Base-by-base conservation (phyloP, 441 rosid genomes). In the Pelargonium fulgidum region DNA sequence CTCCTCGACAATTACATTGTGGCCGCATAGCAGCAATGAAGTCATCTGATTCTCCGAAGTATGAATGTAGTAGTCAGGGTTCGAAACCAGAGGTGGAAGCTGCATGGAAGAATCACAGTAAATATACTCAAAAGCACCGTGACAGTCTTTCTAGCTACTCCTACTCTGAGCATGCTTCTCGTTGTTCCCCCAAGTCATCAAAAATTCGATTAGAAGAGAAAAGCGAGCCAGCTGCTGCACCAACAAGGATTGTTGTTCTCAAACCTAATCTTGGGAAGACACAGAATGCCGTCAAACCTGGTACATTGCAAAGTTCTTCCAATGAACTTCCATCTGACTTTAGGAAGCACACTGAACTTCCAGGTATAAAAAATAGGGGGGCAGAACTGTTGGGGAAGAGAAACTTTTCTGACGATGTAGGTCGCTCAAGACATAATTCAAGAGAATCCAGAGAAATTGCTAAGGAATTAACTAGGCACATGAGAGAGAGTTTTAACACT, bases 201-300 rank as follows among this genome's bases (percentile, higher is more conserved):
- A 84, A 79, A 64, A 36, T 76, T 80, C 85, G 72, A 68, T 71
- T 73, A 66, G 81, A 83, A 64, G 83, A 77, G 72, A 86, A 72
- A 73, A 77, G 58, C 59, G 86, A 72, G 69, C 42, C 81, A 33
- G 64, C 78, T 54, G 66, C 26, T 71, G 68, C 78, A 73, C 88
- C 92, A 33, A 89, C 96, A 41, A 86, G 85, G 78, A 95, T 95
- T 79, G 96, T 92, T 78, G 93, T 95, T 72, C 81, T 95, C 69
- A 95, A 95, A 76, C 97, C 98, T 67, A 89, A 86, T 77, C 66
- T 83, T 29, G 96, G 86, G 64, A 88, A 79, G 87, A 65, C 65
- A 58, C 83, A 78, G 59, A 78, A 72, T 82, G 75, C 80, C 56
- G 69, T 70, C 70, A 81, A 80, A 74, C 61, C 70, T 47, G 73